Conservation (phyloP, 2,329 filamentous ascomycete species). For the Aphanocladium album region DNA sequence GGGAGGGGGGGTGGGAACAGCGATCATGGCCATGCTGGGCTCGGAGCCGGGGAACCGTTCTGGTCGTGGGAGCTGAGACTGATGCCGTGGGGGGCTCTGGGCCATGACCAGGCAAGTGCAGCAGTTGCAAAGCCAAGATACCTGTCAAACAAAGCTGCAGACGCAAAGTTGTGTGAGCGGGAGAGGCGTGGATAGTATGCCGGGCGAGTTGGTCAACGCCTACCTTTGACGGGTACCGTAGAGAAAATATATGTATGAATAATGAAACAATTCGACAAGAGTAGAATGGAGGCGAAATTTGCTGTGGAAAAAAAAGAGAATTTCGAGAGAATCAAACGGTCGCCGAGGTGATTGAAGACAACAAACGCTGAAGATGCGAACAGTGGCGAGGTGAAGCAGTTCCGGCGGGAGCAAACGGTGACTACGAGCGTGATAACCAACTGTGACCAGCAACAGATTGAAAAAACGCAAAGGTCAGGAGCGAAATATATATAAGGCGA, state of each 20-base stretch:
- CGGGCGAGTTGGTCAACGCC: not conserved
- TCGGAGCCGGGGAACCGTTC: conserved; percentile 20
- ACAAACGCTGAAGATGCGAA: not conserved
- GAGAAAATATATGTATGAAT: not conserved
- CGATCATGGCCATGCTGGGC: conserved; percentile 46
- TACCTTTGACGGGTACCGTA: not conserved
- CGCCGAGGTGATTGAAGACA: not conserved
- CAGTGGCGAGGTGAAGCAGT: not conserved
- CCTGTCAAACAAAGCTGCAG: not conserved
- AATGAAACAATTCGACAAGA: not conserved
- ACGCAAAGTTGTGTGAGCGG: not conserved
- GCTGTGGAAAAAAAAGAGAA: not conserved
- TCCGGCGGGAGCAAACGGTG: not conserved
- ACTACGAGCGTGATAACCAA: not conserved
- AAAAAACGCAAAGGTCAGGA: not conserved
- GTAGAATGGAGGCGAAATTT: not conserved
- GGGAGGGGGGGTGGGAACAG: conserved; percentile 39
- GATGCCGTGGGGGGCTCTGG: conserved; percentile 32
- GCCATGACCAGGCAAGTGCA: conserved; percentile 29
- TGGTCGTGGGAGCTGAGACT: conserved; percentile 24
- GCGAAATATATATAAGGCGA: not conserved
- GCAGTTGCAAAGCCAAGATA: not conserved
- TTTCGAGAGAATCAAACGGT: not conserved
- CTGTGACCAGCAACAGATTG: not conserved
- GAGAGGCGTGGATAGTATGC: not conserved